These are phyloP conservation scores for Hevea brasiliensis DNA, from an alignment of 345 rosid genomes.

Conservation along the genomic window DNA sequence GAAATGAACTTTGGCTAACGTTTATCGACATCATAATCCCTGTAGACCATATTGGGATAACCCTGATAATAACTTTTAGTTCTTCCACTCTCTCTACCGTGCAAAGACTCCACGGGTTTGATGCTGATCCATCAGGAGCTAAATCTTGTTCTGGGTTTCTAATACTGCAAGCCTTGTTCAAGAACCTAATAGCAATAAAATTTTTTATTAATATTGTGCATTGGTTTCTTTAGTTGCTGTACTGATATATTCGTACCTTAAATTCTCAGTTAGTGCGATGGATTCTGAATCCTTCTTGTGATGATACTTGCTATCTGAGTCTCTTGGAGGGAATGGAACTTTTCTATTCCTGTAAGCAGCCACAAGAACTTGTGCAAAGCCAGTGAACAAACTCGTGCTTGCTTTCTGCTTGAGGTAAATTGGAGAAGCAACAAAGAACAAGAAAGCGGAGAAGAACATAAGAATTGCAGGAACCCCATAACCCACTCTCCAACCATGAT, in stretches of 20 bases:
- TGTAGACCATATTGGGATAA: conserved; percentile 56
- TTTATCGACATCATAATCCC: conserved; percentile 42
- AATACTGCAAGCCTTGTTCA: conserved; percentile 55
- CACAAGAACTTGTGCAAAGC: conserved; percentile 48
- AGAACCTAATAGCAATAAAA: conserved; percentile 44
- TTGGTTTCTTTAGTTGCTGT: background rate
- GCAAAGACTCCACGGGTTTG: conserved; percentile 53
- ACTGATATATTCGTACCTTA: conserved; percentile 5
- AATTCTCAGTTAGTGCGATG: conserved; percentile 40
- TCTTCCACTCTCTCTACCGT: conserved; percentile 61
- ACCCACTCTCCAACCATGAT: conserved; percentile 55
- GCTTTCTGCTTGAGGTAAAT: conserved; percentile 40
- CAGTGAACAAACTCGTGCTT: conserved; percentile 38
- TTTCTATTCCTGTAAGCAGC: conserved; percentile 41
- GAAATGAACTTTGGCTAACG: conserved; percentile 41
- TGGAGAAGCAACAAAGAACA: conserved; percentile 50
- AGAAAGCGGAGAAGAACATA: conserved; percentile 41
- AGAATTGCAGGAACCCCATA: conserved; percentile 49
- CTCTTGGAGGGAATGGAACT: conserved; percentile 41
- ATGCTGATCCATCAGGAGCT: conserved; percentile 29
- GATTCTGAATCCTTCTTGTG: conserved; percentile 45
- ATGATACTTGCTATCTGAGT: conserved; percentile 44
- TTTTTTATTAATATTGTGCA: background rate
- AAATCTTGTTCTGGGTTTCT: conserved; percentile 38
- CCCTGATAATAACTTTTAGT: conserved; percentile 48